phyloP scores from a whole-genome alignment of 75 land plant species.

The Adiantum capillusveneris region DNA sequence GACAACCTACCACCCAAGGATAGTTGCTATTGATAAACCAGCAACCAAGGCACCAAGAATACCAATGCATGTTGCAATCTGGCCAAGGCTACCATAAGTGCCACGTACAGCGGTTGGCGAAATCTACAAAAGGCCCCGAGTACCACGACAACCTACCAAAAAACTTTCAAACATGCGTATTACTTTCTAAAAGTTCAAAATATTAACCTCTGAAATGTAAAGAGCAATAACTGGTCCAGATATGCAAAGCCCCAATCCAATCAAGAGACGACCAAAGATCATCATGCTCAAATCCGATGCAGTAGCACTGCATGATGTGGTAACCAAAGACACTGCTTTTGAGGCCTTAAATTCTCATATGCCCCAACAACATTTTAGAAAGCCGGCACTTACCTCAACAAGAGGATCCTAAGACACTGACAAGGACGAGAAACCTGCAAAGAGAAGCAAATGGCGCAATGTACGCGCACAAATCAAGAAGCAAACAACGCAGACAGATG shows the following conservation, averaged over 20 bases:
- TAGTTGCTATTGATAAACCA: constrained; percentile 70
- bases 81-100: constrained; percentile 82
- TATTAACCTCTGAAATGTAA: constrained; percentile 82
- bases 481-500: too few species aligned
- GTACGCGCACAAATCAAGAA: too few species aligned
- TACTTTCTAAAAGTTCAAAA: too few species aligned
- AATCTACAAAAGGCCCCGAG: constrained; percentile 37
- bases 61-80: constrained; percentile 88
- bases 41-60: constrained; percentile 59
- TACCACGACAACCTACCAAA: too few species aligned
- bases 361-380: too few species aligned
- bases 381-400: too few species aligned
- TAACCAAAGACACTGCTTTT: too few species aligned
- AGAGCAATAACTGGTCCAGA: constrained; percentile 79
- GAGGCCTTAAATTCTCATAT: too few species aligned
- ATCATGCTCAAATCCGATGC: constrained; percentile 45
- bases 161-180: too few species aligned
- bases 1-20: constrained; percentile 56
- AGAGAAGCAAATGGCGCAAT: too few species aligned
- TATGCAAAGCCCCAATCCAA: constrained; percentile 83
- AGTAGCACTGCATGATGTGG: constrained; percentile 45
- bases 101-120: constrained; percentile 89
- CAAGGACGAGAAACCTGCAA: too few species aligned
- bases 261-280: constrained; percentile 82
- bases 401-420: too few species aligned